Evolutionary conservation across 140 eudicot species (phyloP), one percentile per base, ranked within the genome.

Genomic region (Oenanthe javanica): DNA sequence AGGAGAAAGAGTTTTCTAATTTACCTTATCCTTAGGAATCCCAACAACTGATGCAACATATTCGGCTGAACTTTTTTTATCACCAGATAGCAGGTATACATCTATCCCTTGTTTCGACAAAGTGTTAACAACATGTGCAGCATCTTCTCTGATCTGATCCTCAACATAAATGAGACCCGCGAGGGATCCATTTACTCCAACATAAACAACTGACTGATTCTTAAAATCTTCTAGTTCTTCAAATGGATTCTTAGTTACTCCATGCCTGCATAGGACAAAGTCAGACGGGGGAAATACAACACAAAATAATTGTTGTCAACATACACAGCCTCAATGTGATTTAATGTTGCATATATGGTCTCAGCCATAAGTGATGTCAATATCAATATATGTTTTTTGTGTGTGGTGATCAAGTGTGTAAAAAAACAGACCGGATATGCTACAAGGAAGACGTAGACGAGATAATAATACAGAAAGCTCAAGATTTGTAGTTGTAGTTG

Each of bases 91-190:
- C 84, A 95, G 83, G 82, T 92, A 95, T 4, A 94, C 93, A 48
- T 57, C 81, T 40, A 95, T 88, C 79, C 97, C 99, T 79, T 83
- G 92, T 64, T 77, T 84, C 47, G 87, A 84, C 88, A 95, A 84
- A 83, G 97, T 87, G 77, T 87, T 85, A 80, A 93, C 82, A 19
- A 95, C 99, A 6, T 87, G 88, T 64, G 87, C 87, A 75, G 98
- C 99, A 87, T 95, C 99, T 87, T 92, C 97, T 93, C 99, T 90
- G 63, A 95, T 95, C 87, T 92, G 97, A 88, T 95, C 99, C 88
- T 95, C 99, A 12, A 95, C 91, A 81, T 92, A 95, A 43, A 95
- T 92, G 67, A 91, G 84, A 63, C 99, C 99, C 27, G 93, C 99
- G 51, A 93, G 93, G 59, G 81, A 81, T 81, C 92, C 90, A 75